Conservation (phyloP, 805 yeast species). For the Yamadazyma ubonensis region DNA sequence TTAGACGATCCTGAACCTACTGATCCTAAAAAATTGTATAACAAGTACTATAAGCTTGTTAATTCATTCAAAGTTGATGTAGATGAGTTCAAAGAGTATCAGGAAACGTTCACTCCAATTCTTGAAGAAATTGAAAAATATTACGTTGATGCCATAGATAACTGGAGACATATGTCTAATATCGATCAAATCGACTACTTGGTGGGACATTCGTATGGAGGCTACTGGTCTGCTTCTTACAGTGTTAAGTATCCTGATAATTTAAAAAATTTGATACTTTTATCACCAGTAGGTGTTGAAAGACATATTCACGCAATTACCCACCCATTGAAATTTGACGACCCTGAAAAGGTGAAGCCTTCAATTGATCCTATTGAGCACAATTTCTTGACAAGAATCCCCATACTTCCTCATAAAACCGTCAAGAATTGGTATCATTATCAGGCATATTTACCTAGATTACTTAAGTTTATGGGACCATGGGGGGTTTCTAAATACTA, state of each 20-base stretch:
- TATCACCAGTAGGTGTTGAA: constrained; percentile 81
- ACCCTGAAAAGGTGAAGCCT: constrained; percentile 25
- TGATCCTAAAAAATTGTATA: constrained; percentile 28
- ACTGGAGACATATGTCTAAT: constrained; percentile 55
- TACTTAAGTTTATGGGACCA: constrained; percentile 47
- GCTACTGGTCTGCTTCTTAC: constrained; percentile 66
- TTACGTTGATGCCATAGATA: constrained; percentile 59
- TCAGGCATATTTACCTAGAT: constrained; percentile 46
- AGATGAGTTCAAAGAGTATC: constrained; percentile 28
- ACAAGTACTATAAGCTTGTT: constrained; percentile 41
- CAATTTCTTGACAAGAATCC: constrained; percentile 48
- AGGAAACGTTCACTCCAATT: constrained; percentile 35
- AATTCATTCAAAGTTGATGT: constrained; percentile 31
- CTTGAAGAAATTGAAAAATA: constrained; percentile 50
- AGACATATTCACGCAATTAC: constrained; percentile 61
- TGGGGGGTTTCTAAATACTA: constrained; percentile 38
- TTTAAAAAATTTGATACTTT: constrained; percentile 54
- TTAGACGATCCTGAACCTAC: constrained; percentile 28
- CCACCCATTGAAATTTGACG: constrained; percentile 26
- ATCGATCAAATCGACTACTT: constrained; percentile 57
- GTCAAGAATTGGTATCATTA: constrained; percentile 38
- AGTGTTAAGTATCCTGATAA: constrained; percentile 55
- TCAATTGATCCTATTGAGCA: constrained; percentile 44
- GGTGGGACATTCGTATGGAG: constrained; percentile 80
- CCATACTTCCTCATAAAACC: constrained; percentile 32